Conservation (phyloP, 805 yeast species). For the Spathaspora arborariae region DNA sequence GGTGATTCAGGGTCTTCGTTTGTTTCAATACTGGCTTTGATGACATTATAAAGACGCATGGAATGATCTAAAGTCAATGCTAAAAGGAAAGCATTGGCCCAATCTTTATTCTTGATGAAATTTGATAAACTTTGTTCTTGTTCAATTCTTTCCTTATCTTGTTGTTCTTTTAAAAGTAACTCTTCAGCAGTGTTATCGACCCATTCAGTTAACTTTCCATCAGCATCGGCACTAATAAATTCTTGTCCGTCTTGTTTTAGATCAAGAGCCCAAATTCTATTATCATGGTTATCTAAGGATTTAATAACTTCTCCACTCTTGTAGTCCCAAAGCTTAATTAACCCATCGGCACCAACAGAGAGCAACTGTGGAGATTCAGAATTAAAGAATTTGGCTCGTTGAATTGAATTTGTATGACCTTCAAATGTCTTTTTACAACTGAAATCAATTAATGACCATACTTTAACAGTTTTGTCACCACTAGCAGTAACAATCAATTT, state of each 20-base stretch:
- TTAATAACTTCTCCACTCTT: slow-evolving; percentile 69
- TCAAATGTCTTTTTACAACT: slow-evolving; percentile 80
- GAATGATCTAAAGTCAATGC: slow-evolving; percentile 90
- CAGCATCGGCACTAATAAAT: slow-evolving; percentile 89
- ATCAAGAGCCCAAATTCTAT: slow-evolving; percentile 90
- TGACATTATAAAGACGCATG: slow-evolving; percentile 75
- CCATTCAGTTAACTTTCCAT: slow-evolving; percentile 90
- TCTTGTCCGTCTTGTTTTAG: slow-evolving; percentile 60
- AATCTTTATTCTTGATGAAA: slow-evolving; percentile 65
- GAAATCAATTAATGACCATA: slow-evolving; percentile 83
- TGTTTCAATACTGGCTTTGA: slow-evolving; percentile 57
- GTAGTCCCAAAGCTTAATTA: slow-evolving; percentile 86
- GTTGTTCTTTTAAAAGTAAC: slow-evolving; percentile 46
- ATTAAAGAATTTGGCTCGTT: slow-evolving; percentile 69
- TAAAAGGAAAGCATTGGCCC: slow-evolving; percentile 83
- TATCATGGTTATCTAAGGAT: slow-evolving; percentile 87
- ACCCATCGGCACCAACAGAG: slow-evolving; percentile 91
- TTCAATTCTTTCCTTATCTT: slow-evolving; percentile 61
- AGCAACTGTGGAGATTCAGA: slow-evolving; percentile 59
- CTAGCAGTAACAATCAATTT: slow-evolving; percentile 77
- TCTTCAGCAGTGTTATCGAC: slow-evolving; percentile 79
- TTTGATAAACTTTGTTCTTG: slow-evolving; percentile 86
- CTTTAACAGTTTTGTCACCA: slow-evolving; percentile 86
- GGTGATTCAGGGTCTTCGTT: slow-evolving; percentile 46
- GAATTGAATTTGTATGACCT: slow-evolving; percentile 92